These are phyloP conservation scores for Mortierella sp. DNA, from an alignment of 371 early-diverging fungal species.

Conservation along the genomic window DNA sequence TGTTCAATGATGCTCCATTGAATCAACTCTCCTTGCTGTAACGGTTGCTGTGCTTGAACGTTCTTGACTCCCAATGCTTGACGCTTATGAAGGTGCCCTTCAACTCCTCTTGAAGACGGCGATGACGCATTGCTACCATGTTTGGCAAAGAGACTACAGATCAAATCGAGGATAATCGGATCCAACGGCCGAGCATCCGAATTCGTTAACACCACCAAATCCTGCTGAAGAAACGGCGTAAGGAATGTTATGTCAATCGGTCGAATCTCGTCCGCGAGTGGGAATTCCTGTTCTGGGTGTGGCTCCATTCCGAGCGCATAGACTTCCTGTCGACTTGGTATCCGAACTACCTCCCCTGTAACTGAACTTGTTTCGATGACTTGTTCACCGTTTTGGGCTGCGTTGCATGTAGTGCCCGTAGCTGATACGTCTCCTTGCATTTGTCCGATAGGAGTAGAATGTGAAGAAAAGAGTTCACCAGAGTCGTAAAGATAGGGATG, in stretches of 20 bases:
- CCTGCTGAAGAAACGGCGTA: slow-evolving; percentile 38
- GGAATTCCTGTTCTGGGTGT: slow-evolving; percentile 23
- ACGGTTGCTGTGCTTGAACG: not conserved
- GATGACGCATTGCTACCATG: not conserved
- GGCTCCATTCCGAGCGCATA: slow-evolving; percentile 42
- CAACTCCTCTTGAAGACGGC: not conserved
- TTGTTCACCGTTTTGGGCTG: not conserved
- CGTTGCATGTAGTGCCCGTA: not conserved
- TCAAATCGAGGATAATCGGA: slow-evolving; percentile 28
- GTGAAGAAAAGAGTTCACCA: not conserved
- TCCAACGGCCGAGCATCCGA: slow-evolving; percentile 1
- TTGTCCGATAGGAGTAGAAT: not conserved
- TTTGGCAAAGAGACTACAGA: slow-evolving; percentile 23
- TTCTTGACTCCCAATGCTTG: not conserved
- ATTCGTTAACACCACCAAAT: slow-evolving; percentile 44
- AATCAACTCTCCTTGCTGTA: not conserved
- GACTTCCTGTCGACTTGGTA: slow-evolving; percentile 41
- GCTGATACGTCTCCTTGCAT: not conserved
- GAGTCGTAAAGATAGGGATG: slow-evolving; percentile 32
- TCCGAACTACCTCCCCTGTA: not conserved
- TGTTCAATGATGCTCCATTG: slow-evolving; percentile 19
- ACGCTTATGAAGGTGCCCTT: not conserved
- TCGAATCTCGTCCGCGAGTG: slow-evolving; percentile 55
- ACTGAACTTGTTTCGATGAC: not conserved
- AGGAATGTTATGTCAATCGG: slow-evolving; percentile 48